Conservation (phyloP, 139 green algal genomes). For the Protoeuglena noctilucae region DNA sequence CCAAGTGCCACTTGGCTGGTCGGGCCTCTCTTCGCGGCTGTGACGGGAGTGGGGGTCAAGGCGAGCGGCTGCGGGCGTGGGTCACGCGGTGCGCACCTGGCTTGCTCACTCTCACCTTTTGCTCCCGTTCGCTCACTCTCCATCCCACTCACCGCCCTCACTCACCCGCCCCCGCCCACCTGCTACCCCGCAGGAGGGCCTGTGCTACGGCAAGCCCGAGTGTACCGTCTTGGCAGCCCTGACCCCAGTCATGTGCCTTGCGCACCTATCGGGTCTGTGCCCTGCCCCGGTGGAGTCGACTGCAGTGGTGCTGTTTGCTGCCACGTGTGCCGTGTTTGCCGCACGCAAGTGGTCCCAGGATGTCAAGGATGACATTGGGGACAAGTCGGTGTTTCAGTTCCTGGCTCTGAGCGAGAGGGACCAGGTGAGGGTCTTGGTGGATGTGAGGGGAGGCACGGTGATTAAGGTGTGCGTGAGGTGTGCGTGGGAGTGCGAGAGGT, state of each 20-base stretch:
- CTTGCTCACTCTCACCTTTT: not conserved
- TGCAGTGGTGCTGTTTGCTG: constrained; percentile 19
- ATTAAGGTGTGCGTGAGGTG: too few relatives aligned
- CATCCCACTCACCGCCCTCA: too few relatives aligned
- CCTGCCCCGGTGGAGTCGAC: constrained; percentile 9
- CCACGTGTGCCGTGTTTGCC: constrained; percentile 46
- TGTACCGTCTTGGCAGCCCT: constrained; percentile 4
- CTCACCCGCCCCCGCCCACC: not conserved
- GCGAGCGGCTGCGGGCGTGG: too few relatives aligned
- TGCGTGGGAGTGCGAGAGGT: too few relatives aligned
- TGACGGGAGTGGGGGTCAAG: constrained; percentile 83
- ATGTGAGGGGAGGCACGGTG: too few relatives aligned
- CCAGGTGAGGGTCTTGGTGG: too few relatives aligned
- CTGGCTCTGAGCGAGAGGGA: constrained; percentile 9
- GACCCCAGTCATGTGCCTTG: constrained; percentile 31
- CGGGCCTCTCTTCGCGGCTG: constrained; percentile 69
- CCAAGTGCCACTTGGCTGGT: constrained; percentile 59
- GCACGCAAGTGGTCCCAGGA: constrained; percentile 73
- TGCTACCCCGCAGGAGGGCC: constrained; percentile 11
- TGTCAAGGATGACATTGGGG: constrained; percentile 85
- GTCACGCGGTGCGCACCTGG: not conserved
- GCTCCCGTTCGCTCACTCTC: not conserved
- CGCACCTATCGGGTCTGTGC: constrained; percentile 18
- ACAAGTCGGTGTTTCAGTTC: constrained; percentile 72
- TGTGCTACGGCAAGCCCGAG: constrained; percentile 9